phyloP scores from a whole-genome alignment of 179 eudicot species.

The Drosera spatulata region DNA sequence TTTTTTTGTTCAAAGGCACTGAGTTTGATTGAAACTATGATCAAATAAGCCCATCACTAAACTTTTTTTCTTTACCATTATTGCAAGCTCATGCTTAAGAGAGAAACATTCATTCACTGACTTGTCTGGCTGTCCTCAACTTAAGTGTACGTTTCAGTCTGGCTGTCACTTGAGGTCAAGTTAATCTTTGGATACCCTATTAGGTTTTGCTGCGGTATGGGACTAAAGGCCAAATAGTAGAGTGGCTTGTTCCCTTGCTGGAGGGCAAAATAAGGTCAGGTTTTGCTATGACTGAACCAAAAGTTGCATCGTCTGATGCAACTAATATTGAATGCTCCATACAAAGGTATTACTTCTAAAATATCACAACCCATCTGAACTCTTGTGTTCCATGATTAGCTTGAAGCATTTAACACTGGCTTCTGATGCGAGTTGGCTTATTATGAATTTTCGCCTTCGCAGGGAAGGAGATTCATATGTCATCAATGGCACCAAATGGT shows the following conservation, averaged over 20 bases:
- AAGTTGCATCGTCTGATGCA: constrained; percentile 99
- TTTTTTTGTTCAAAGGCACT: too few relatives aligned
- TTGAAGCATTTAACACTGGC: not conserved
- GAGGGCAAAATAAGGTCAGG: constrained; percentile 91
- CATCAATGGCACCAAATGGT: constrained; percentile 92
- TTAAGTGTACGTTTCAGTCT: not conserved
- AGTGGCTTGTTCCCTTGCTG: constrained; percentile 93
- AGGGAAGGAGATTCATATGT: constrained; percentile 83
- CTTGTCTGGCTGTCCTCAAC: too few relatives aligned
- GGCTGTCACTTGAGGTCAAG: not conserved
- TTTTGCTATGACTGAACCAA: constrained; percentile 98
- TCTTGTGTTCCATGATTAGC: not conserved
- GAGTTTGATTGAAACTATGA: too few relatives aligned
- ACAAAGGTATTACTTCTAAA: constrained; percentile 40
- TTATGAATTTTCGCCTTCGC: constrained; percentile 5
- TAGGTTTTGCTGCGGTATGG: constrained; percentile 95
- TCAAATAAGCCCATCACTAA: too few relatives aligned
- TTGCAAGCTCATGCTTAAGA: too few relatives aligned
- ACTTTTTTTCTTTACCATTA: too few relatives aligned
- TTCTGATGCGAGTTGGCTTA: not conserved
- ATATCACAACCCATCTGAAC: constrained; percentile 1
- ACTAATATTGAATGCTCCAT: constrained; percentile 96
- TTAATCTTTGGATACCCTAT: not conserved
- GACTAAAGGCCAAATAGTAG: constrained; percentile 62
- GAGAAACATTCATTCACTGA: too few relatives aligned